These are phyloP conservation scores for Eruca vesicaria DNA, from an alignment of 441 rosid genomes.

Conservation along the genomic window DNA sequence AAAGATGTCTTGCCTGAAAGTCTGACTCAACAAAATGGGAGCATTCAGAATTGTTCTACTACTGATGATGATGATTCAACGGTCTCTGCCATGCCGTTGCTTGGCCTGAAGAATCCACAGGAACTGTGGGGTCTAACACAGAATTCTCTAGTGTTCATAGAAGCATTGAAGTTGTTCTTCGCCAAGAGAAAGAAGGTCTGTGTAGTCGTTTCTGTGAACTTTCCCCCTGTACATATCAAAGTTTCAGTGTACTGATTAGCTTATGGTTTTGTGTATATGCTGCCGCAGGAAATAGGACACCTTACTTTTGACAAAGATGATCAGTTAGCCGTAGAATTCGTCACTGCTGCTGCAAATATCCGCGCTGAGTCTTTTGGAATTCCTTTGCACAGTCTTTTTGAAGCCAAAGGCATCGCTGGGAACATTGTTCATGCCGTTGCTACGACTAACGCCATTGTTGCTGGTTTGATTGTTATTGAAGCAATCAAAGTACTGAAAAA, in stretches of 20 bases:
- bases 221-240: background rate
- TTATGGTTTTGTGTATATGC: conserved; percentile 6
- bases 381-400: conserved; percentile 94
- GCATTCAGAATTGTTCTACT: conserved; percentile 37
- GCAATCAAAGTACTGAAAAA: conserved; percentile 88
- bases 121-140: conserved; percentile 85
- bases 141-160: conserved; percentile 75
- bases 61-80: conserved; percentile 41
- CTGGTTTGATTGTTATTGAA: conserved; percentile 96
- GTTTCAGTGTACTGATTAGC: background rate
- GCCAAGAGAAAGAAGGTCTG: conserved; percentile 71
- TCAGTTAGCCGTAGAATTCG: conserved; percentile 95
- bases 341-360: conserved; percentile 97
- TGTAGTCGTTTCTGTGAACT: conserved; percentile 14
- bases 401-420: conserved; percentile 98
- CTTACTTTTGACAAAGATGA: conserved; percentile 96
- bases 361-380: conserved; percentile 92
- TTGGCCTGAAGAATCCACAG: conserved; percentile 97
- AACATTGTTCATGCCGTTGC: conserved; percentile 99
- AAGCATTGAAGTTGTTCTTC: conserved; percentile 75
- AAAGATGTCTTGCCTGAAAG: conserved; percentile 59
- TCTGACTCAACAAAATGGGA: conserved; percentile 62
- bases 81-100: conserved; percentile 71
- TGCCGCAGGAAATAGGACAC: conserved; percentile 78
- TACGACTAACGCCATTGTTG: conserved; percentile 90